Conservation (phyloP, 1,284 basidiomycete species). For the Ceratobasidium theobromae region DNA sequence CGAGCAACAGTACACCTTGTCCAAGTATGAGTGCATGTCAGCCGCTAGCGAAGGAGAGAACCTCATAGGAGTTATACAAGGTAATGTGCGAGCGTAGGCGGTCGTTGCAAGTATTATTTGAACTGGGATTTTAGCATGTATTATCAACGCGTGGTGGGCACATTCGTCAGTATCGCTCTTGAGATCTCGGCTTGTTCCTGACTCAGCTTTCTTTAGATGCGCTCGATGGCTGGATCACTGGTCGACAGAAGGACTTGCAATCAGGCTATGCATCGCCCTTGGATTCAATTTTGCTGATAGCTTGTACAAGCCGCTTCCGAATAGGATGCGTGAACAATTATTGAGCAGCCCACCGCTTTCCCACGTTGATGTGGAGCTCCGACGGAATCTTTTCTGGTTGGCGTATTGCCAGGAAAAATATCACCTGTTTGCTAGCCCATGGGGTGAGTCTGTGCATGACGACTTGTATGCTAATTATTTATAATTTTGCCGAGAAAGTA, state of each 20-base stretch:
- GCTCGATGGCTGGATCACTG: slow-evolving; percentile 19
- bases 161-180: not conserved
- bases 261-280: slow-evolving; percentile 7
- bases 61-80: slow-evolving; percentile 12
- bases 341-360: not conserved
- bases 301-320: slow-evolving; percentile 1
- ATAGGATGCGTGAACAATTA: not conserved
- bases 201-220: not conserved
- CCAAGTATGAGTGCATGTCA: not conserved
- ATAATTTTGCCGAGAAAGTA: too few relatives aligned
- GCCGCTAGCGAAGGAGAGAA: slow-evolving; percentile 2
- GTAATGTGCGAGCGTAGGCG: not conserved
- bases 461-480: too few relatives aligned
- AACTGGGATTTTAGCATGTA: not conserved
- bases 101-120: too few relatives aligned
- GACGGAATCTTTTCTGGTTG: slow-evolving; percentile 28
- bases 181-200: not conserved
- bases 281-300: slow-evolving; percentile 10
- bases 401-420: slow-evolving; percentile 16
- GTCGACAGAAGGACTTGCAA: not conserved
- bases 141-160: slow-evolving; percentile 22
- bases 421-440: not conserved
- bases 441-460: slow-evolving; percentile 13
- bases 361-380: slow-evolving; percentile 17
- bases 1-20: not conserved